Conservation (phyloP, 225 moss, liverwort and hornwort species). For the Climacium dendroides region DNA sequence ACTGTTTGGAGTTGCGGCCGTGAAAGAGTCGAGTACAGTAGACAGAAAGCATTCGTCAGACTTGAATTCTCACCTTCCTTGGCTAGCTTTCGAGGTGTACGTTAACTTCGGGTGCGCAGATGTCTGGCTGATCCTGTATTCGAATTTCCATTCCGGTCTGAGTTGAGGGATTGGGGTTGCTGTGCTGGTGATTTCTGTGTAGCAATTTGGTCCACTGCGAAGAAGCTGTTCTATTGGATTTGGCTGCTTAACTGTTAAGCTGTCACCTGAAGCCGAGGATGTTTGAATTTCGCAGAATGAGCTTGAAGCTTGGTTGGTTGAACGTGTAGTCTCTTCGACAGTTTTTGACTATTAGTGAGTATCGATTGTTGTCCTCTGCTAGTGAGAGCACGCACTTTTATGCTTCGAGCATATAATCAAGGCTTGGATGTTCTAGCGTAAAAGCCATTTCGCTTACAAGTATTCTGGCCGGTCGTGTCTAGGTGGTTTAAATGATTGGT, state of each 20-base stretch:
- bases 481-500: no score
- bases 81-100: no score
- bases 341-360: no score
- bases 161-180: background rate
- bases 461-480: no score
- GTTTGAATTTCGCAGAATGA: background rate
- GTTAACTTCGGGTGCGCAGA: background rate
- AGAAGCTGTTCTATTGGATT: background rate
- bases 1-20: background rate
- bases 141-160: no score
- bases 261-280: background rate
- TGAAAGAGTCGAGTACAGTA: background rate
- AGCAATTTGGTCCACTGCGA: background rate
- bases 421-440: background rate
- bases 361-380: no score
- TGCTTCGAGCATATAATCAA: rapidly evolving
- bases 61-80: no score
- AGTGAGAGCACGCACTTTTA: no score
- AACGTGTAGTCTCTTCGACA: no score
- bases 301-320: no score
- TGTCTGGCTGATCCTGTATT: background rate
- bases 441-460: no score
- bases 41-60: no score
- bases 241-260: background rate
- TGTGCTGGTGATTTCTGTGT: background rate